These are phyloP conservation scores for Alternaria dauci DNA, from an alignment of 2,329 filamentous ascomycete species.

Conservation along the genomic window DNA sequence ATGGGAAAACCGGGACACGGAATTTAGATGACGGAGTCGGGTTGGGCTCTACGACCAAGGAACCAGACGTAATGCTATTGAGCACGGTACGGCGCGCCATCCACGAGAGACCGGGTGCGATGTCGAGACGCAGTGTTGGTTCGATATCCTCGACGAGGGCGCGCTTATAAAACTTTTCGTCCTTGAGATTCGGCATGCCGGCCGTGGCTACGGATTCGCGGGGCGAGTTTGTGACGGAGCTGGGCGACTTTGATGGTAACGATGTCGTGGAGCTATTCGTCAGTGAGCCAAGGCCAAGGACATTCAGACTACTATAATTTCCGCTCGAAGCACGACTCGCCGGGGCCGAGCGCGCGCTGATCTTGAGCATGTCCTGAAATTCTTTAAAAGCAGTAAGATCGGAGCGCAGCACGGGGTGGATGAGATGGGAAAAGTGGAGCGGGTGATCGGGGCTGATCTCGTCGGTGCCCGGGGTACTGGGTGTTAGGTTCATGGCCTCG, in stretches of 20 bases:
- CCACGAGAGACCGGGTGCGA: constrained; percentile 91
- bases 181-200: constrained; percentile 73
- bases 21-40: constrained; percentile 58
- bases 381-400: constrained; percentile 85
- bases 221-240: constrained; percentile 45
- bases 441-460: constrained; percentile 69
- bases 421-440: constrained; percentile 79
- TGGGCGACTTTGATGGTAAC: constrained; percentile 59
- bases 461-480: constrained; percentile 57
- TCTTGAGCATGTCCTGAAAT: constrained; percentile 78
- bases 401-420: constrained; percentile 82
- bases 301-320: constrained; percentile 71
- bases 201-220: constrained; percentile 39
- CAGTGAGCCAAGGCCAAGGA: constrained; percentile 62
- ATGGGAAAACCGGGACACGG: constrained; percentile 70
- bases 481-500: constrained; percentile 66
- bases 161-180: constrained; percentile 94
- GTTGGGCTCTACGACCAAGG: constrained; percentile 84
- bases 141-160: constrained; percentile 90
- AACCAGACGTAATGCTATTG: constrained; percentile 82
- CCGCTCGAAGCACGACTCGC: constrained; percentile 75
- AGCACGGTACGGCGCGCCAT: constrained; percentile 86
- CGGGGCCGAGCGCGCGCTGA: constrained; percentile 65
- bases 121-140: constrained; percentile 87
- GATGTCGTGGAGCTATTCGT: constrained; percentile 62